These are phyloP conservation scores for Zoysia pacifica DNA, from an alignment of 176 grass and related monocot species.

Conservation along the genomic window DNA sequence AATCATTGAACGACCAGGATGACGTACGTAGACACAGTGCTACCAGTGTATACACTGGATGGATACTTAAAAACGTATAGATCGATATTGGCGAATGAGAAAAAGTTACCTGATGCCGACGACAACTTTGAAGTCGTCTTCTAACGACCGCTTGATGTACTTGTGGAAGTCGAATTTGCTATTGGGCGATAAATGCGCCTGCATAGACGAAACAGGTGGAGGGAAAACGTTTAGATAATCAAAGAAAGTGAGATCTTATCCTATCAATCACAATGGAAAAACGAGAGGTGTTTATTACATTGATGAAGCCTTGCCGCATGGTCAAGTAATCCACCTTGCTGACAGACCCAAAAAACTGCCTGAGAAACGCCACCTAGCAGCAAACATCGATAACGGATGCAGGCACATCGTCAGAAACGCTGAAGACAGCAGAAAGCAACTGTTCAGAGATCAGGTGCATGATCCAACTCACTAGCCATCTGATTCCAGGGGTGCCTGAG, in stretches of 20 bases:
- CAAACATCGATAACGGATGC: background rate
- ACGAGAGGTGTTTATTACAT: conserved; percentile 35
- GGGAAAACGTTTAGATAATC: background rate
- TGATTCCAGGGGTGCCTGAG: conserved; percentile 57
- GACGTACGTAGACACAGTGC: background rate
- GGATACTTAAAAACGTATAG: background rate
- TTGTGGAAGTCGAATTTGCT: conserved; percentile 83
- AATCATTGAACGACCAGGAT: background rate
- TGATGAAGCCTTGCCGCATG: conserved; percentile 90
- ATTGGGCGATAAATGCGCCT: conserved; percentile 67
- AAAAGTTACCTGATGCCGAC: conserved; percentile 77
- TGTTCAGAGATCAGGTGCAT: background rate
- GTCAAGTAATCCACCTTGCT: conserved; percentile 84
- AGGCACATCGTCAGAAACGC: conserved; percentile 9
- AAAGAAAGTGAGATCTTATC: background rate
- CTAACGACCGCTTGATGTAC: conserved; percentile 87
- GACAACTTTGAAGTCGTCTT: conserved; percentile 91
- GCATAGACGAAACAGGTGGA: background rate
- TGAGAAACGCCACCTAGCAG: conserved; percentile 73
- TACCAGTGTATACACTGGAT: background rate
- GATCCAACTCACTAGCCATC: conserved; percentile 49
- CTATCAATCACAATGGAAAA: background rate
- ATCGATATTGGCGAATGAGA: background rate
- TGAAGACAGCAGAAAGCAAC: background rate
- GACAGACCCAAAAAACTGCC: conserved; percentile 88